phyloP scores from a whole-genome alignment of 1,284 basidiomycete genomes.

The Hortiboletus rubellus region DNA sequence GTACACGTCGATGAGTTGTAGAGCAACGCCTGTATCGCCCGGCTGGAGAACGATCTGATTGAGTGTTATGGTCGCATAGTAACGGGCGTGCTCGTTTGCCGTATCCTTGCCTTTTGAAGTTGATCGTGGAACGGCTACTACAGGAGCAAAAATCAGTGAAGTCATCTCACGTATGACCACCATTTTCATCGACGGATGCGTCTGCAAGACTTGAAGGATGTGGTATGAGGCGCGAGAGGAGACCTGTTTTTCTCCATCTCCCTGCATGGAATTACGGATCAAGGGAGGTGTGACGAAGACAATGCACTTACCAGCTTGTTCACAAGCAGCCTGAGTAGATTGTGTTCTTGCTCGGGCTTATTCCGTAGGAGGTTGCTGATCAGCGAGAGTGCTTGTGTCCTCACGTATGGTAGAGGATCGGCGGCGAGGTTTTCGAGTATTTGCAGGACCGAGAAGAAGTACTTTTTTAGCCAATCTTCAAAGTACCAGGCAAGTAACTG shows the following conservation, averaged over 20 bases:
- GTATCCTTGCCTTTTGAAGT: slow-evolving; percentile 36
- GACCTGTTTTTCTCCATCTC: slow-evolving; percentile 87
- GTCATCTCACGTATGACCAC: slow-evolving; percentile 89
- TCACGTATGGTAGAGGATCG: slow-evolving; percentile 87
- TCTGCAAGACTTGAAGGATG: slow-evolving; percentile 85
- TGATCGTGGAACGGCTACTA: slow-evolving; percentile 39
- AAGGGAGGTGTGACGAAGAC: not conserved
- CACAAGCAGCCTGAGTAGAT: slow-evolving; percentile 86
- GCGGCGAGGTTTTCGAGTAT: slow-evolving; percentile 86
- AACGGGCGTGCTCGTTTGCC: slow-evolving; percentile 68
- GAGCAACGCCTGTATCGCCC: slow-evolving; percentile 75
- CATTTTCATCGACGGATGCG: slow-evolving; percentile 92
- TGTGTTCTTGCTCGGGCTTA: slow-evolving; percentile 98
- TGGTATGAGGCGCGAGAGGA: slow-evolving; percentile 91
- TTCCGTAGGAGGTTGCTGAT: slow-evolving; percentile 82
- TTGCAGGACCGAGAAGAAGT: slow-evolving; percentile 91
- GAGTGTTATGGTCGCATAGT: slow-evolving; percentile 91
- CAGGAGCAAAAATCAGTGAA: slow-evolving; percentile 59
- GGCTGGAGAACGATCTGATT: slow-evolving; percentile 89
- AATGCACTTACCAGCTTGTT: slow-evolving; percentile 82
- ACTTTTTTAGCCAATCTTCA: slow-evolving; percentile 98
- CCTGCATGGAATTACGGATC: slow-evolving; percentile 45
- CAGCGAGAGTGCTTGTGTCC: slow-evolving; percentile 76
- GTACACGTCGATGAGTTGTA: slow-evolving; percentile 86
- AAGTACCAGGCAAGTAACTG: slow-evolving; percentile 87